Evolutionary conservation across 306 rosid species (phyloP).

Genomic region (Mimosa bimucronata): DNA sequence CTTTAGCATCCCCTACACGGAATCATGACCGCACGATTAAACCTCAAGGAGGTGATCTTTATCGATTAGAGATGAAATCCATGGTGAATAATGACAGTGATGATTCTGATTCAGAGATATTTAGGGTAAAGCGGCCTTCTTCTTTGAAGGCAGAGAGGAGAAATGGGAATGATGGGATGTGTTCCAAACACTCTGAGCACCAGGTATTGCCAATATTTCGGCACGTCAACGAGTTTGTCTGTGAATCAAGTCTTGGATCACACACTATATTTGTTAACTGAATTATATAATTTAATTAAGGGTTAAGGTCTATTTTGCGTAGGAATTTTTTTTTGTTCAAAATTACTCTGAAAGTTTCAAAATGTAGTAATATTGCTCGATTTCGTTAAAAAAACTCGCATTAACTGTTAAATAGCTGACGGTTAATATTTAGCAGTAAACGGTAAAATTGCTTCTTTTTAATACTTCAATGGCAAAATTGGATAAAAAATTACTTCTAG

Average conservation of each 20-base stretch:
- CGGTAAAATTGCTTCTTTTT: too few species aligned
- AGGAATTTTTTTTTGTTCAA: too few species aligned
- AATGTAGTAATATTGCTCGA: too few species aligned
- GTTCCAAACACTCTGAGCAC: conserved; percentile 57
- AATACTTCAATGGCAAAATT: too few species aligned
- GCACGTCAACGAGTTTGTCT: neutral
- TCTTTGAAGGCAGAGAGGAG: conserved; percentile 71
- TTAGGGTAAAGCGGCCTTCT: conserved; percentile 90
- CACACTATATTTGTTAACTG: neutral
- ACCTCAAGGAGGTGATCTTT: conserved; percentile 42
- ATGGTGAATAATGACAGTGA: conserved; percentile 61
- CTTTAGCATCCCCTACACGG: conserved; percentile 53
- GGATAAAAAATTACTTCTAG: too few species aligned
- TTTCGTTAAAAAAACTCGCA: too few species aligned
- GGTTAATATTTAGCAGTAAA: too few species aligned
- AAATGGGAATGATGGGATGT: conserved; percentile 41
- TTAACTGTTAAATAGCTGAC: too few species aligned
- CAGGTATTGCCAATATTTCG: conserved; percentile 54
- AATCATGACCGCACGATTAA: conserved; percentile 45
- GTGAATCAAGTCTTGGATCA: neutral
- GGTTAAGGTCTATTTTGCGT: too few species aligned
- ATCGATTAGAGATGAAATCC: conserved; percentile 43
- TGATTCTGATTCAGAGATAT: conserved; percentile 81
- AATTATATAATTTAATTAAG: neutral
- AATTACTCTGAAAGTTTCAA: too few species aligned